phyloP scores from a whole-genome alignment of 202 grass and related monocot species.

The Hordeum pubiflorum region DNA sequence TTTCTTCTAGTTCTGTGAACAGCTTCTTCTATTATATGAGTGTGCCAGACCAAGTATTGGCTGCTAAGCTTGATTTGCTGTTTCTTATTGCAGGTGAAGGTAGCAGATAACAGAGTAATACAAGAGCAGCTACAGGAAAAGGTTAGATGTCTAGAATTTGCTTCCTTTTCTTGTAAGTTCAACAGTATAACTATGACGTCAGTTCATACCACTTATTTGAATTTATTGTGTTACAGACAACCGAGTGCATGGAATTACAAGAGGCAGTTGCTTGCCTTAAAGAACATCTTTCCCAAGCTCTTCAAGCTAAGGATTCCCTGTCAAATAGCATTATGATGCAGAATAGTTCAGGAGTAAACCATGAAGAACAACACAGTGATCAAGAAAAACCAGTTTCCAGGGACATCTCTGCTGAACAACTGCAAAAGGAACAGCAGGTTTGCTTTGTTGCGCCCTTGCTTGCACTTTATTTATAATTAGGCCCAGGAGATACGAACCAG shows the following conservation, averaged over 20 bases:
- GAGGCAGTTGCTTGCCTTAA: conserved; percentile 65
- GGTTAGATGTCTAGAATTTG: conserved; percentile 35
- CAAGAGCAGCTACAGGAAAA: conserved; percentile 92
- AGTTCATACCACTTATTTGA: conserved; percentile 5
- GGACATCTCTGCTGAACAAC: conserved; percentile 39
- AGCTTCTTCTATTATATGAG: background rate
- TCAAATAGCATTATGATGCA: conserved; percentile 33
- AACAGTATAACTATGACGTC: background rate
- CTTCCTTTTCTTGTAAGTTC: conserved; percentile 6
- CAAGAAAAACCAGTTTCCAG: conserved; percentile 31
- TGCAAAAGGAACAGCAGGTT: conserved; percentile 47
- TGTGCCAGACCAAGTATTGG: background rate
- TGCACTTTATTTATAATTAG: conserved; percentile 18
- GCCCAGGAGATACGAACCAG: background rate
- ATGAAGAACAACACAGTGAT: conserved; percentile 31
- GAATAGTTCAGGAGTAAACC: conserved; percentile 24
- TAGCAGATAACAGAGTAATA: conserved; percentile 95
- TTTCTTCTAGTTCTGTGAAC: background rate
- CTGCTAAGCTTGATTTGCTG: conserved; percentile 1
- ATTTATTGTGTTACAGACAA: conserved; percentile 47
- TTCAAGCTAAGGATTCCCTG: conserved; percentile 47
- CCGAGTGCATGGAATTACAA: conserved; percentile 68
- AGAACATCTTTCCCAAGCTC: conserved; percentile 60
- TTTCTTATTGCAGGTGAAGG: conserved; percentile 71
- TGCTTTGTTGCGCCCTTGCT: conserved; percentile 1